Evolutionary conservation across 495 filamentous ascomycete genomes (phyloP).

Genomic region (Ascodesmis nigricans): DNA sequence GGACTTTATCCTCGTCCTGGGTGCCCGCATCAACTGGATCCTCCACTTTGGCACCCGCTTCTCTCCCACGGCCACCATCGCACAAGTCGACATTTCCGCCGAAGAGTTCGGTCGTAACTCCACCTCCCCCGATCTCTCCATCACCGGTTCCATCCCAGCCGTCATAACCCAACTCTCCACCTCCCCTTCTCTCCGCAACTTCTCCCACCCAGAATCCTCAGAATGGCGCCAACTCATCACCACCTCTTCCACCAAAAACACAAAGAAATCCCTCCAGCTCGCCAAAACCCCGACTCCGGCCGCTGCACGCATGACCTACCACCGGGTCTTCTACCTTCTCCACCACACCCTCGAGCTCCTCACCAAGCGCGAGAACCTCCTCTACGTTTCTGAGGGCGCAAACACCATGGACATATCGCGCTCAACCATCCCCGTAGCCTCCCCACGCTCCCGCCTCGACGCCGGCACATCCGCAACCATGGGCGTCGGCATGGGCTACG

Average conservation of each 20-base stretch:
- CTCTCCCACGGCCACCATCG: constrained; percentile 30
- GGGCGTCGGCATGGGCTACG: constrained; percentile 45
- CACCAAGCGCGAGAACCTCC: constrained; percentile 29
- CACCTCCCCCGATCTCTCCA: constrained; percentile 28
- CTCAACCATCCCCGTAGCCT: constrained; percentile 34
- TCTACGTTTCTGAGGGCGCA: constrained; percentile 44
- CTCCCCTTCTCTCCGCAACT: constrained; percentile 25
- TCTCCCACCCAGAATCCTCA: constrained; percentile 16
- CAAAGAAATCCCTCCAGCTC: constrained; percentile 27
- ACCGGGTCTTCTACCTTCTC: constrained; percentile 34
- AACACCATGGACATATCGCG: constrained; percentile 49
- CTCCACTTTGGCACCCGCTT: constrained; percentile 42
- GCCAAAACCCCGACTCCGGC: constrained; percentile 23
- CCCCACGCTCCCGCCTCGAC: constrained; percentile 39
- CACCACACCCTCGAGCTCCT: constrained; percentile 23
- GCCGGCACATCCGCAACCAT: constrained; percentile 46
- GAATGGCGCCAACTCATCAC: constrained; percentile 21
- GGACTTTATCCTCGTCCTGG: constrained; percentile 38
- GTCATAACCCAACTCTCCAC: constrained; percentile 27
- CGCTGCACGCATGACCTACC: constrained; percentile 31
- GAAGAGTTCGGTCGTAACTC: constrained; percentile 34
- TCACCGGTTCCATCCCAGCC: constrained; percentile 33
- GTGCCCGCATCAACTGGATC: constrained; percentile 44
- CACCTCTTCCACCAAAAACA: constrained; percentile 21
- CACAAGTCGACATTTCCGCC: constrained; percentile 37